These are phyloP conservation scores for Aspergillus fructus DNA, from an alignment of 2,329 filamentous ascomycete genomes.

Conservation along the genomic window DNA sequence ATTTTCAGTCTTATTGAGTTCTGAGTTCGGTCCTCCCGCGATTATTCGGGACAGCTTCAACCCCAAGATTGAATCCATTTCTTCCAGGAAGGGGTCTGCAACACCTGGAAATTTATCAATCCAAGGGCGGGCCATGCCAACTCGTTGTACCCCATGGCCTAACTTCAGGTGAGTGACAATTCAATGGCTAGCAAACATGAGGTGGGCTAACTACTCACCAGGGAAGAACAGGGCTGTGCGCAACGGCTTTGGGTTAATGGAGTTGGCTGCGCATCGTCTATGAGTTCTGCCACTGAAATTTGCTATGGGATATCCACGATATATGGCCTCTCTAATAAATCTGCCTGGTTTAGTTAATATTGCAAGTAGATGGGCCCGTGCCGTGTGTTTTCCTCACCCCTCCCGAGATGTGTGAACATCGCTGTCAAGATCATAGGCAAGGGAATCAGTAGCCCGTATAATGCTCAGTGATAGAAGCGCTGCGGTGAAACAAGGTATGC, in stretches of 20 bases:
- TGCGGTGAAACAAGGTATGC: slow-evolving; percentile 15
- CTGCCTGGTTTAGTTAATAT: slow-evolving; percentile 1
- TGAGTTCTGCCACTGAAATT: not conserved
- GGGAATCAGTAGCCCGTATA: slow-evolving; percentile 14
- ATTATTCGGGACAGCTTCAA: slow-evolving; percentile 77
- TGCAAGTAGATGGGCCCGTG: not conserved
- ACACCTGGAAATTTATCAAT: slow-evolving; percentile 80
- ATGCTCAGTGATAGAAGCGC: slow-evolving; percentile 15
- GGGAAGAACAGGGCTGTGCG: slow-evolving; percentile 51
- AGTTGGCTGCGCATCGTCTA: slow-evolving; percentile 5
- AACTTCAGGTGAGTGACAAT: slow-evolving; percentile 18
- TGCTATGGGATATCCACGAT: not conserved
- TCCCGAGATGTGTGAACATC: slow-evolving; percentile 20
- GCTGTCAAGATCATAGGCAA: slow-evolving; percentile 10
- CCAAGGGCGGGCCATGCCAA: slow-evolving; percentile 86
- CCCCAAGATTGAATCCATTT: slow-evolving; percentile 77
- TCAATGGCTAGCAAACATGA: not conserved
- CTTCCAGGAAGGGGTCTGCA: slow-evolving; percentile 72
- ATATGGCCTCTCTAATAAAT: slow-evolving; percentile 1
- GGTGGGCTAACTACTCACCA: slow-evolving; percentile 30
- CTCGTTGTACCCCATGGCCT: slow-evolving; percentile 87
- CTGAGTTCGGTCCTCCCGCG: slow-evolving; percentile 71
- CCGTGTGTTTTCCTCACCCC: not conserved
- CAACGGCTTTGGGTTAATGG: slow-evolving; percentile 19
- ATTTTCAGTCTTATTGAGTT: slow-evolving; percentile 78